Conservation (phyloP, 352 stramenopile species). For the Thraustochytrium striatum region DNA sequence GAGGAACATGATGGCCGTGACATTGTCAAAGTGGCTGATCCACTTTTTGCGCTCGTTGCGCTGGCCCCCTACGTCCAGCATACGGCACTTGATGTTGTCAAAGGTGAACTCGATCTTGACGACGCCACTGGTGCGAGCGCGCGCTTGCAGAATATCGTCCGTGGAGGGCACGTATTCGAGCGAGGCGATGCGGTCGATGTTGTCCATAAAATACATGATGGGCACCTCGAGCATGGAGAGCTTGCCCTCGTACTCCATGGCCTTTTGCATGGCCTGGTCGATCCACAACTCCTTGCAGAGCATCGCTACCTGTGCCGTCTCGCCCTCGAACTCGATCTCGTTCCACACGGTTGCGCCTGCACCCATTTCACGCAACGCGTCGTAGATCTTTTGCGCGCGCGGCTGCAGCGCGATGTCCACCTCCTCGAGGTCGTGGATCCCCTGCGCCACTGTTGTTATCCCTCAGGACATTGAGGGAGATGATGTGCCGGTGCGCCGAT, state of each 20-base stretch:
- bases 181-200: conserved; percentile 52
- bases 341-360: conserved; percentile 21
- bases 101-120: conserved; percentile 61
- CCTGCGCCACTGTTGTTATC: conserved; percentile 33
- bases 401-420: conserved; percentile 8
- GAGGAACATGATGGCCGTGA: conserved; percentile 71
- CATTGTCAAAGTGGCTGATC: conserved; percentile 68
- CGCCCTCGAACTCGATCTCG: conserved; percentile 34
- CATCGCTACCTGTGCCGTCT: conserved; percentile 5
- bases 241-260: conserved; percentile 40
- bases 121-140: conserved; percentile 59
- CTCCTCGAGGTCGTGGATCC: conserved; percentile 41
- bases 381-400: not conserved
- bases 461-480: conserved; percentile 45
- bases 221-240: conserved; percentile 49
- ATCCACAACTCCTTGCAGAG: conserved; percentile 48
- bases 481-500: conserved; percentile 9
- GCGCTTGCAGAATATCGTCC: conserved; percentile 56
- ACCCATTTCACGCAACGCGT: not conserved
- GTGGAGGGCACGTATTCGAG: conserved; percentile 53
- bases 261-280: conserved; percentile 12
- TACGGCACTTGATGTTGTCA: conserved; percentile 61
- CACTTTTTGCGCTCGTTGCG: conserved; percentile 71
- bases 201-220: conserved; percentile 53
- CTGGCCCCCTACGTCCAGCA: conserved; percentile 68